These are phyloP conservation scores for Candida quercuum DNA, from an alignment of 805 yeast species.

Conservation along the genomic window DNA sequence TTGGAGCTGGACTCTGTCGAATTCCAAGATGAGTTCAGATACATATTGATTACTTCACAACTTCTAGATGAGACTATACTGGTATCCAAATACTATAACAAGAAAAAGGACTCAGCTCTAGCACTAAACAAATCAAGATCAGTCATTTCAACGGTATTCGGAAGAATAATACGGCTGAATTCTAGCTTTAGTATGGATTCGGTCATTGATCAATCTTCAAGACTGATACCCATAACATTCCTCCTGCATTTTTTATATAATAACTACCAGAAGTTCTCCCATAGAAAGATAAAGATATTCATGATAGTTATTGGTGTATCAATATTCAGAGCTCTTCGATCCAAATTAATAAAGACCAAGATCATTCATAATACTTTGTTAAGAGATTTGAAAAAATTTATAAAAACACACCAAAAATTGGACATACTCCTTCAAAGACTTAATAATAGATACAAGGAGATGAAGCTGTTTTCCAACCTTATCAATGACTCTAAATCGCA, in stretches of 20 bases:
- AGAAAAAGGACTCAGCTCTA: conserved; percentile 11
- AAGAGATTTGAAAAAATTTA: conserved; percentile 13
- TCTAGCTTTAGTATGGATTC: background rate
- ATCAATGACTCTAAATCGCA: conserved; percentile 1
- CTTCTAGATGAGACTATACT: conserved; percentile 36
- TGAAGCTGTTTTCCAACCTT: conserved; percentile 19
- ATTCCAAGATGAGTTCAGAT: conserved; percentile 48
- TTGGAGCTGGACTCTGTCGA: conserved; percentile 4
- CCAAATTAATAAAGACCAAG: background rate
- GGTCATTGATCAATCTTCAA: background rate
- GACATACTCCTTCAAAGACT: conserved; percentile 25
- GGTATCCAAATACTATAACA: conserved; percentile 20
- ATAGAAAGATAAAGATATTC: background rate
- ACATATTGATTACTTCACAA: conserved; percentile 42
- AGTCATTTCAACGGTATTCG: background rate
- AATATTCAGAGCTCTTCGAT: background rate
- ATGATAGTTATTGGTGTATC: background rate
- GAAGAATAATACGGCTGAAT: conserved; percentile 1
- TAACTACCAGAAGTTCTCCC: conserved; percentile 1
- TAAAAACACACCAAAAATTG: conserved; percentile 19
- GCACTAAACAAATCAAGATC: background rate
- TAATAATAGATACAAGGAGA: conserved; percentile 26
- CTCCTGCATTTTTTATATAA: conserved; percentile 2
- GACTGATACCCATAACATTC: background rate
- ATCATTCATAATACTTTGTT: conserved; percentile 11